Conservation (phyloP, 2,329 filamentous ascomycete genomes). For the Paracoccidioides brasiliensis region DNA sequence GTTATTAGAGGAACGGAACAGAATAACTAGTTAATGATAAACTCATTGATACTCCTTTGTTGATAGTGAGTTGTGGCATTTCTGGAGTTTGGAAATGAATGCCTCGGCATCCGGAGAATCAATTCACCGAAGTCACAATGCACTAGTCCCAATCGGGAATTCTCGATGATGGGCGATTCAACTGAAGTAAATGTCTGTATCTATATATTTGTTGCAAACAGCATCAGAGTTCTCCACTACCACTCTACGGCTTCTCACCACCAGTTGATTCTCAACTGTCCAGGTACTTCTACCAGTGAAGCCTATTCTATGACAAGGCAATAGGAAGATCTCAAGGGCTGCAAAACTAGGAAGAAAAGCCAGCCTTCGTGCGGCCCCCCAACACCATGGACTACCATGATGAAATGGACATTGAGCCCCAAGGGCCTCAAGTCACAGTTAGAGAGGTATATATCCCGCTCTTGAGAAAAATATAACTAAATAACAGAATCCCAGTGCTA, state of each 20-base stretch:
- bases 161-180: not conserved
- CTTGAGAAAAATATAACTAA: slow-evolving; percentile 4
- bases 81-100: not conserved
- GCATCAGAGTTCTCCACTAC: not conserved
- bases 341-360: not conserved
- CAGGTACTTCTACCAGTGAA: too few species aligned
- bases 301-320: not conserved
- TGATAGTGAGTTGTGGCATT: too few species aligned
- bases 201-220: not conserved
- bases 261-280: not conserved
- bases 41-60: too few species aligned
- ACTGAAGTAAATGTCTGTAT: not conserved
- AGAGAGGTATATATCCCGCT: slow-evolving; percentile 25
- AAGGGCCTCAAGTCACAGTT: slow-evolving; percentile 36
- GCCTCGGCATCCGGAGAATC: not conserved
- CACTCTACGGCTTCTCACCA: not conserved
- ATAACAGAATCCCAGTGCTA: not conserved
- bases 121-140: not conserved
- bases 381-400: slow-evolving; percentile 28
- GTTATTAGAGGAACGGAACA: too few species aligned
- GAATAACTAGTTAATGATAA: too few species aligned
- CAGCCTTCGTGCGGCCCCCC: not conserved
- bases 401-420: slow-evolving; percentile 35
- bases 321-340: not conserved
- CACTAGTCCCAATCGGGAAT: not conserved